These are phyloP conservation scores for Aspergillus floridensis DNA, from an alignment of 2,329 filamentous ascomycete genomes.

Conservation along the genomic window DNA sequence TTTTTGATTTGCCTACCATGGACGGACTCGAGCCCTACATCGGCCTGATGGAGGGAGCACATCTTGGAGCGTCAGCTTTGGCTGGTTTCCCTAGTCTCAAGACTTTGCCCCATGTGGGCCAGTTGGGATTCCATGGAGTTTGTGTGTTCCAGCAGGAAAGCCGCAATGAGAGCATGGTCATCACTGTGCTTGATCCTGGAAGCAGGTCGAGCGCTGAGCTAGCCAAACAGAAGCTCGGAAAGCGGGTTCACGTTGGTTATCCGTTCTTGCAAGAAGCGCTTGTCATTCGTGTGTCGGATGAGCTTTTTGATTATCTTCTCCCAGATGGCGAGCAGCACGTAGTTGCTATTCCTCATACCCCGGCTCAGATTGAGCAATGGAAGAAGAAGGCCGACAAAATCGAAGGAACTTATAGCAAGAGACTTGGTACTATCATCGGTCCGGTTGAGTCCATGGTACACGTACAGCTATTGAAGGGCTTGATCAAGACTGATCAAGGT, in stretches of 20 bases:
- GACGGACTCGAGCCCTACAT: slow-evolving; percentile 84
- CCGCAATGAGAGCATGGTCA: slow-evolving; percentile 91
- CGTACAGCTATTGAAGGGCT: slow-evolving; percentile 88
- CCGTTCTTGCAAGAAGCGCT: slow-evolving; percentile 94
- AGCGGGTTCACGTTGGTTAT: slow-evolving; percentile 87
- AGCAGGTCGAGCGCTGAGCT: slow-evolving; percentile 65
- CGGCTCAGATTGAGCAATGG: slow-evolving; percentile 77
- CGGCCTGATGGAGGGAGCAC: slow-evolving; percentile 78
- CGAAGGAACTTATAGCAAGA: slow-evolving; percentile 84
- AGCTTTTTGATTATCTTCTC: slow-evolving; percentile 83
- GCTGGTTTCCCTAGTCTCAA: slow-evolving; percentile 92
- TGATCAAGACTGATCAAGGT: slow-evolving; percentile 86
- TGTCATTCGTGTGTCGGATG: slow-evolving; percentile 83
- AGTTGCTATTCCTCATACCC: slow-evolving; percentile 67
- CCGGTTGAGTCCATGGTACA: slow-evolving; percentile 84
- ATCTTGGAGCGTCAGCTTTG: slow-evolving; percentile 77
- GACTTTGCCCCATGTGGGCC: slow-evolving; percentile 77
- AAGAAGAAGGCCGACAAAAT: slow-evolving; percentile 79
- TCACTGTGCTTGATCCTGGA: slow-evolving; percentile 77
- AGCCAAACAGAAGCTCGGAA: slow-evolving; percentile 76
- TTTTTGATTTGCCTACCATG: slow-evolving; percentile 89
- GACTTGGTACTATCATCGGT: slow-evolving; percentile 82
- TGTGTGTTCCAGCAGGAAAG: slow-evolving; percentile 95
- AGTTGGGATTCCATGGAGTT: slow-evolving; percentile 82
- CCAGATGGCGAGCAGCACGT: slow-evolving; percentile 64